Evolutionary conservation across 2,329 filamentous ascomycete genomes (phyloP), one percentile per base, ranked within the genome.

Genomic region (Talaromyces marneffei): DNA sequence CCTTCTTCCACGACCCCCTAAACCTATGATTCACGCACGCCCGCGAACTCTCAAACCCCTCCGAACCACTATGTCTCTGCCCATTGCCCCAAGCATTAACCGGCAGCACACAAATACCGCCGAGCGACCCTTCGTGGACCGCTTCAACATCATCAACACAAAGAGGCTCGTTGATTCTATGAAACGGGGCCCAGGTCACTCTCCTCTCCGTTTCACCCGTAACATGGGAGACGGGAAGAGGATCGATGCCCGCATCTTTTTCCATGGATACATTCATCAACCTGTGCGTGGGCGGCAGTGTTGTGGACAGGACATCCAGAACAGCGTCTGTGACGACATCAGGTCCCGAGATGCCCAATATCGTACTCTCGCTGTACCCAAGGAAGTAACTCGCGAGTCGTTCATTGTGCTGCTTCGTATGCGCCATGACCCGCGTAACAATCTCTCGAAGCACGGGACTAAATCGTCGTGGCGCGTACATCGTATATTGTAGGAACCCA

Each of bases 21-120:
- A 74, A 74, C 9, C 71, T 67, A 65, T 73, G 72, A 37, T 75
- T 73, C 2, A 74, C 61, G 59, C 71, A 74, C 3, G 72, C 72
- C 29, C 71, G 64, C 1, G 46, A n/a, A 39, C 67, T 71, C 1
- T 42, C 18, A 48, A 73, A 74, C 0, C 40, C 57, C 60, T 72
- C 69, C 0, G 71, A 62, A 3, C 68, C 68, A 50, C 70, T 72
- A 57, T 74, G 72, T 37, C 72, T 65, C 62, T 74, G 72, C 14
- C 72, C 72, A 63, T 74, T 74, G 0, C 70, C 72, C 72, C 72
- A 75, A 1, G 66, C 70, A 71, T 96, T 97, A 39, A 96, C 78
- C 0, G 93, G 93, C 50, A 97, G 76, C 6, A 96, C 87, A 89
- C 96, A 96, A 64, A 96, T 85, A 3, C 91, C 90, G 27, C 90